Conservation (phyloP, 805 yeast genomes). For the Barnettozyma populi region DNA sequence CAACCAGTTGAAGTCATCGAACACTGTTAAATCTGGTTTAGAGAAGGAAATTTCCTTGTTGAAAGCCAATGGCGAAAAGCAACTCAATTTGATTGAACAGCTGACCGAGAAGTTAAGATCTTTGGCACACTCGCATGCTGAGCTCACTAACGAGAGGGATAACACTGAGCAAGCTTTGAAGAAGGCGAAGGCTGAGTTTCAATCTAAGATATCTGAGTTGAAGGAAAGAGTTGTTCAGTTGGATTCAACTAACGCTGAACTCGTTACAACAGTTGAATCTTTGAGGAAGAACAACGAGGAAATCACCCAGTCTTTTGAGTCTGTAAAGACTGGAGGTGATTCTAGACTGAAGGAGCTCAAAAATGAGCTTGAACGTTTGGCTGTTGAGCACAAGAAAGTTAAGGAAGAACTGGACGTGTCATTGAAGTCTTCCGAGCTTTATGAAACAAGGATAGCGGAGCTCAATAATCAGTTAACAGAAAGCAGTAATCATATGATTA, state of each 20-base stretch:
- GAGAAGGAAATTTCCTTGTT: conserved; percentile 24
- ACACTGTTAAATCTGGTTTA: conserved; percentile 8
- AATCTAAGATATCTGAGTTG: conserved; percentile 11
- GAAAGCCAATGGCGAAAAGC: conserved; percentile 25
- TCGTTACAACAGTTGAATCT: conserved; percentile 7
- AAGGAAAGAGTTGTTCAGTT: conserved; percentile 14
- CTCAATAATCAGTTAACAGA: conserved; percentile 11
- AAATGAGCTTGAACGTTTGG: conserved; percentile 5
- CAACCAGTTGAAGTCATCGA: neutral
- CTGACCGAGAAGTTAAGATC: conserved; percentile 41
- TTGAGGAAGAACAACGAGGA: conserved; percentile 10
- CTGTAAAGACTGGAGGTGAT: neutral
- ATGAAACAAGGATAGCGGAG: conserved; percentile 10
- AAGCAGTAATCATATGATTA: neutral
- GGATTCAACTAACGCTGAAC: conserved; percentile 8
- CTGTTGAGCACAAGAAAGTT: neutral
- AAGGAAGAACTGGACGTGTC: conserved; percentile 13
- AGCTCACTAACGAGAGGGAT: conserved; percentile 23
- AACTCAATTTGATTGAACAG: conserved; percentile 33
- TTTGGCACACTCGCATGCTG: conserved; percentile 32
- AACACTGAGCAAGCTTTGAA: conserved; percentile 15
- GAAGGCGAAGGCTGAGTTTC: conserved; percentile 7
- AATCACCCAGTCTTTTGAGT: neutral
- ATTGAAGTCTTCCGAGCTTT: conserved; percentile 3
- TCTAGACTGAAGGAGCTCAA: conserved; percentile 2